A percentile compares a stretch with the other conserved stretches of the same genome.
These are phyloP conservation scores for Sclerotinia trifoliorum DNA, from an alignment of 2,329 filamentous ascomycete species.

Conservation along the genomic window DNA sequence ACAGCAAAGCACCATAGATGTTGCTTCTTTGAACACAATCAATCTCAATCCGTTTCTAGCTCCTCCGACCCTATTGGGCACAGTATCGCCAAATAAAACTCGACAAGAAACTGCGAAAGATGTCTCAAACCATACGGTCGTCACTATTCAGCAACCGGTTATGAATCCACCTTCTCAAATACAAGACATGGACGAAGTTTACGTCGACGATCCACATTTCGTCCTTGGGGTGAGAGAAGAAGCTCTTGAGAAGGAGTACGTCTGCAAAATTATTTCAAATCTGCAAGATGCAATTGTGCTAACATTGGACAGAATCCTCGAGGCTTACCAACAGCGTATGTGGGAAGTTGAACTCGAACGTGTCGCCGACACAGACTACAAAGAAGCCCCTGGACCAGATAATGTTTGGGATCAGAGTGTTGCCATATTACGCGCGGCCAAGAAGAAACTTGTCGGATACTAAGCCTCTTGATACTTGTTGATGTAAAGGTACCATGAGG, in stretches of 20 bases:
- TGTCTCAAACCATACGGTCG: not conserved
- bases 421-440: slow-evolving; percentile 18
- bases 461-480: not conserved
- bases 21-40: not conserved
- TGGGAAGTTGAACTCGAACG: slow-evolving; percentile 30
- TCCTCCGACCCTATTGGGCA: not conserved
- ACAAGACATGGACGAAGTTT: not conserved
- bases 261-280: not conserved
- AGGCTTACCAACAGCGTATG: slow-evolving; percentile 28
- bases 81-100: not conserved
- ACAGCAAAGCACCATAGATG: not conserved
- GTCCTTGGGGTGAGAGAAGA: slow-evolving; percentile 29
- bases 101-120: not conserved
- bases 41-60: not conserved
- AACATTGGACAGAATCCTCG: slow-evolving; percentile 26
- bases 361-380: slow-evolving; percentile 14
- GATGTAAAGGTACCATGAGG: not conserved
- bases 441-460: slow-evolving; percentile 22
- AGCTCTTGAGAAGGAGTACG: slow-evolving; percentile 29
- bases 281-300: not conserved
- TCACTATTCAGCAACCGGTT: not conserved
- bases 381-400: not conserved
- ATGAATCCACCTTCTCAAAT: not conserved
- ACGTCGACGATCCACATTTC: slow-evolving; percentile 33
- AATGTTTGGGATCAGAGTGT: slow-evolving; percentile 23